Conservation (phyloP, 805 yeast genomes). For the Candida nitratophila region DNA sequence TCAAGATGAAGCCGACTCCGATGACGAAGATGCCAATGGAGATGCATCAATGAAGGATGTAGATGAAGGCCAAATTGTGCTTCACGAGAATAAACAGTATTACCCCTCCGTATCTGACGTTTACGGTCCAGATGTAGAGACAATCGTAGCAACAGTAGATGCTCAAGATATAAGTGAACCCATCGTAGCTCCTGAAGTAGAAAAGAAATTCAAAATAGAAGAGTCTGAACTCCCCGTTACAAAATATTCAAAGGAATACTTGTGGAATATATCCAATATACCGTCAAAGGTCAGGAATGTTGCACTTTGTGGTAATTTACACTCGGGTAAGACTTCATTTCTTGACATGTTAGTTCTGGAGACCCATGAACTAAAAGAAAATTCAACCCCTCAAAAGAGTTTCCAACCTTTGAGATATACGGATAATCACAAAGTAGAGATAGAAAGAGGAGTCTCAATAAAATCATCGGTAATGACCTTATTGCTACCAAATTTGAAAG, state of each 20-base stretch:
- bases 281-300: conserved; percentile 70
- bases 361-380: conserved; percentile 45
- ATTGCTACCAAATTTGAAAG: conserved; percentile 44
- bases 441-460: conserved; percentile 62
- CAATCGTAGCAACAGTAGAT: conserved; percentile 45
- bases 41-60: conserved; percentile 5
- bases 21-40: conserved; percentile 12
- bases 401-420: conserved; percentile 52
- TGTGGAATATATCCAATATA: conserved; percentile 36
- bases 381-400: conserved; percentile 26
- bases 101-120: conserved; percentile 37
- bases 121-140: conserved; percentile 60
- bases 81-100: conserved; percentile 38
- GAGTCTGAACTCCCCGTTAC: conserved; percentile 51
- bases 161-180: conserved; percentile 48
- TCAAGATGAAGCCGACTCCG: conserved; percentile 11
- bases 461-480: conserved; percentile 57
- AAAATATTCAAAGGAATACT: conserved; percentile 54
- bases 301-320: conserved; percentile 71
- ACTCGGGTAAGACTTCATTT: conserved; percentile 82
- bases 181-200: conserved; percentile 46
- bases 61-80: conserved; percentile 23
- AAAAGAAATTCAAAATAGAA: conserved; percentile 39
- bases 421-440: conserved; percentile 66
- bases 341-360: conserved; percentile 60